These are phyloP conservation scores for Marasmius tenuissimus DNA, from an alignment of 1,284 basidiomycete genomes.

Conservation along the genomic window DNA sequence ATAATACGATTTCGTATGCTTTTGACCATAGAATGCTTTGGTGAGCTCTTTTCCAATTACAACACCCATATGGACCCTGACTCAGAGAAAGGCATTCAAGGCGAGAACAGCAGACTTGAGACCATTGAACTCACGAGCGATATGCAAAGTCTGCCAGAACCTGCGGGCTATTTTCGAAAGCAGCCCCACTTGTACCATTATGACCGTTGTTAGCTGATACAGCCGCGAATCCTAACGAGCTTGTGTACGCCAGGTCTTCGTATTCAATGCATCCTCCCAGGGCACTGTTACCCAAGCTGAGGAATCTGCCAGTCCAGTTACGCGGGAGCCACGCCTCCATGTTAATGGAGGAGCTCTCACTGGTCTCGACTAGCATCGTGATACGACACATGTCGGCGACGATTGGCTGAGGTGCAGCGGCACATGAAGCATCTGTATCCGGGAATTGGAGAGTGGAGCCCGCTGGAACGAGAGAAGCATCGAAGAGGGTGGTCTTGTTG, in stretches of 20 bases:
- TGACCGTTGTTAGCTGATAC: conserved; percentile 13
- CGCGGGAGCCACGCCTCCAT: conserved; percentile 14
- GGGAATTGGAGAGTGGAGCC: conserved; percentile 8
- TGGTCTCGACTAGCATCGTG: conserved; percentile 9
- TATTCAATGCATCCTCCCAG: conserved; percentile 4
- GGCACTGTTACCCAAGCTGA: not conserved
- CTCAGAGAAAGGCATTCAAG: too few species aligned
- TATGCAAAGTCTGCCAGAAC: conserved; percentile 11
- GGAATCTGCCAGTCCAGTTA: conserved; percentile 13
- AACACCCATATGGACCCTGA: conserved; percentile 10
- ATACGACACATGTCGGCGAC: conserved; percentile 11
- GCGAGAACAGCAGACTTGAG: not conserved
- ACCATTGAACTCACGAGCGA: conserved; percentile 6
- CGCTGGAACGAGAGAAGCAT: not conserved
- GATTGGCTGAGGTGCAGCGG: not conserved
- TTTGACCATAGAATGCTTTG: conserved; percentile 13
- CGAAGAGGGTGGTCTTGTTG: not conserved
- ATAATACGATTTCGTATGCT: conserved; percentile 15
- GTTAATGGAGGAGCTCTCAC: conserved; percentile 3
- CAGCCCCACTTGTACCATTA: conserved; percentile 9
- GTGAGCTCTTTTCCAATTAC: conserved; percentile 17
- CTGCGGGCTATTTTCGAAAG: conserved; percentile 8
- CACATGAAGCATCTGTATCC: conserved; percentile 9
- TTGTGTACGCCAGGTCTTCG: conserved; percentile 5
- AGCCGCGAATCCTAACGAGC: conserved; percentile 10